Percentiles rank a stretch among this genome's conserved stretches.
Conservation (phyloP, 2,329 filamentous ascomycete genomes). For the Trichoderma polysporum region DNA sequence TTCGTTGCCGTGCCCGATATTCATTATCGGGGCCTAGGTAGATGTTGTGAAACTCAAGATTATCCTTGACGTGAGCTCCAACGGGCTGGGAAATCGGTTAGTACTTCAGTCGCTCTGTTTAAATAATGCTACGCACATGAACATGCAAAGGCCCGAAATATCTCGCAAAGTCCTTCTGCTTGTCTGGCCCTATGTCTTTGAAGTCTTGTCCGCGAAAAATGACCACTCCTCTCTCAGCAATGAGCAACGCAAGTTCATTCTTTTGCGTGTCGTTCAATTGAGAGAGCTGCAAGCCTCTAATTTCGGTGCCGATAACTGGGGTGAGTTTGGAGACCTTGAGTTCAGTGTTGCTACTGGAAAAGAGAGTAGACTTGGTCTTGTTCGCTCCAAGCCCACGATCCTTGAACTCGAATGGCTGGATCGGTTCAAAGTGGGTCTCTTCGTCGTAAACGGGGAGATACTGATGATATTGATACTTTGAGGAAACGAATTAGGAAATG, state of each 20-base stretch:
- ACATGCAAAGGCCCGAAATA: conserved; percentile 12
- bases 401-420: conserved; percentile 21
- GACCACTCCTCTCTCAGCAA: conserved; percentile 47
- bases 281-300: conserved; percentile 45
- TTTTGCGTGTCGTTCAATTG: conserved; percentile 45
- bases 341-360: conserved; percentile 30
- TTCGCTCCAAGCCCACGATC: conserved; percentile 44
- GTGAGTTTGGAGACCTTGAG: conserved; percentile 43
- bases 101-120: neutral
- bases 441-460: conserved; percentile 17
- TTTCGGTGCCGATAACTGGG: conserved; percentile 43
- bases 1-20: conserved; percentile 3
- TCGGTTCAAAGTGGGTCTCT: conserved; percentile 14
- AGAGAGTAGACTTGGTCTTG: conserved; percentile 44
- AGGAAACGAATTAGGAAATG: neutral
- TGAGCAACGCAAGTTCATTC: conserved; percentile 50
- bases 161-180: conserved; percentile 10
- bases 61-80: conserved; percentile 14
- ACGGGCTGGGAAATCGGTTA: neutral
- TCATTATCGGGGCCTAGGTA: conserved; percentile 16
- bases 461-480: conserved; percentile 1
- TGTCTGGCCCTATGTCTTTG: conserved; percentile 19
- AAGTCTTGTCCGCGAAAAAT: conserved; percentile 51
- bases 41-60: conserved; percentile 17
- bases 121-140: neutral